A percentile compares a stretch with the other conserved stretches of the same genome.
Conservation (phyloP, 495 filamentous ascomycete genomes). For the Thermothielavioides terrestris region DNA sequence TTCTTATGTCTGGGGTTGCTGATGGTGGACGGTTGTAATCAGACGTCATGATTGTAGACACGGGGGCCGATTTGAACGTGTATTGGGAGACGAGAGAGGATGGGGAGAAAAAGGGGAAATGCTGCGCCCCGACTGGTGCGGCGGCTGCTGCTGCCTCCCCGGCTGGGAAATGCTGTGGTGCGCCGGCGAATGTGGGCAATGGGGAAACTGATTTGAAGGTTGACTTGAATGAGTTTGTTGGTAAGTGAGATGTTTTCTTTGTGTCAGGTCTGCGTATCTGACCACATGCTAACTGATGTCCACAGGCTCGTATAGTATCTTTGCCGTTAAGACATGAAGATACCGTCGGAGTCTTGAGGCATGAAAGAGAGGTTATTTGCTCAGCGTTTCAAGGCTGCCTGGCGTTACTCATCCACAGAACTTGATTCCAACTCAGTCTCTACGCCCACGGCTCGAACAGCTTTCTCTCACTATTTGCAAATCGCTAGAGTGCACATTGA, state of each 20-base stretch:
- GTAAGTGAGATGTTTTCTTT: slow-evolving; percentile 26
- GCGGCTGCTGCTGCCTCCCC: no score
- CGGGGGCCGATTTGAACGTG: slow-evolving; percentile 48
- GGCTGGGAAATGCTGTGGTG: slow-evolving; percentile 16
- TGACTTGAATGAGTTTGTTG: slow-evolving; percentile 46
- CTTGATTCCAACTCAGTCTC: no score
- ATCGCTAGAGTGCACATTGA: no score
- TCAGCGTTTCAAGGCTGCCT: no score
- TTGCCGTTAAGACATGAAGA: slow-evolving; percentile 30
- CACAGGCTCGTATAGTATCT: slow-evolving; percentile 37
- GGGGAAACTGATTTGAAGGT: not conserved
- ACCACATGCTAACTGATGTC: slow-evolving; percentile 15
- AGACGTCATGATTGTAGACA: slow-evolving; percentile 49
- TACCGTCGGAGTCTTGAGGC: no score
- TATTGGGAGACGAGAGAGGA: slow-evolving; percentile 37
- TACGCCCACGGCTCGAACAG: no score
- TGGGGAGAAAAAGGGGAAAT: slow-evolving; percentile 10
- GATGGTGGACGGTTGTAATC: not conserved
- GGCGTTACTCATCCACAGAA: no score
- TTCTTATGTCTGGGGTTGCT: not conserved
- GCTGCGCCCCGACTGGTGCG: slow-evolving; percentile 2
- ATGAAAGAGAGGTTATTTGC: no score
- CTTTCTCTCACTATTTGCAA: no score
- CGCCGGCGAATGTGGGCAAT: not conserved
- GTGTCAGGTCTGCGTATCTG: not conserved